Conservation (phyloP, 371 early-diverging fungal genomes). For the Saksenaea vasiformis region DNA sequence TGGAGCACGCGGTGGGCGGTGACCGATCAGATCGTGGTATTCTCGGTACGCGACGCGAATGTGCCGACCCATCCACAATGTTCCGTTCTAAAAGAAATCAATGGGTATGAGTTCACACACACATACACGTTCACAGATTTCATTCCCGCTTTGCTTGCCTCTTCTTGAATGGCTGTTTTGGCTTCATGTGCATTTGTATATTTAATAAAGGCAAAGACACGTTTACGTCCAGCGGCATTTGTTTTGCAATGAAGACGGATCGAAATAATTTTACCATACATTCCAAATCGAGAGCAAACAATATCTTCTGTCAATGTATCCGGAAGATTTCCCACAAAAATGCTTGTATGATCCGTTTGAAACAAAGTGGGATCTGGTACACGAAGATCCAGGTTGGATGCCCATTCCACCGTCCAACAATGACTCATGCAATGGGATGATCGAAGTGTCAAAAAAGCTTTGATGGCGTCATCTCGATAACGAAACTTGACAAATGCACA, state of each 20-base stretch:
- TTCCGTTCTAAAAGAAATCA: constrained; percentile 12
- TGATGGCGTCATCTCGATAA: constrained; percentile 82
- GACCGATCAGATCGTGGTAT: background rate
- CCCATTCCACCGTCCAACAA: constrained; percentile 80
- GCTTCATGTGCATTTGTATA: constrained; percentile 56
- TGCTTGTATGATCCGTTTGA: constrained; percentile 52
- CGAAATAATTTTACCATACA: constrained; percentile 60
- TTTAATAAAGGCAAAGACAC: constrained; percentile 70
- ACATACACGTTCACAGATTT: no score
- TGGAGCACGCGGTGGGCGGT: background rate
- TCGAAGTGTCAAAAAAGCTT: constrained; percentile 54
- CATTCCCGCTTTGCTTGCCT: constrained; percentile 44
- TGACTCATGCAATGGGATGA: background rate
- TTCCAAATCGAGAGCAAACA: constrained; percentile 53
- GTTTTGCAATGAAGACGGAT: constrained; percentile 51
- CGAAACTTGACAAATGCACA: constrained; percentile 75
- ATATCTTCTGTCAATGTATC: constrained; percentile 46
- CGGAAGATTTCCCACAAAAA: constrained; percentile 77
- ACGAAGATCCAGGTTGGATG: constrained; percentile 47
- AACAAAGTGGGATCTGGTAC: constrained; percentile 3
- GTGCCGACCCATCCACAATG: constrained; percentile 6
- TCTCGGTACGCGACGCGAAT: constrained; percentile 22
- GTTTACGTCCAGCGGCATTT: constrained; percentile 11
- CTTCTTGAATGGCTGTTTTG: constrained; percentile 54
- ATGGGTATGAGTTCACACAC: background rate